A percentile compares a stretch with the other conserved stretches of the same genome.
Evolutionary conservation across 23 red algal species (phyloP).

Genomic region (Agarophyton chilense): DNA sequence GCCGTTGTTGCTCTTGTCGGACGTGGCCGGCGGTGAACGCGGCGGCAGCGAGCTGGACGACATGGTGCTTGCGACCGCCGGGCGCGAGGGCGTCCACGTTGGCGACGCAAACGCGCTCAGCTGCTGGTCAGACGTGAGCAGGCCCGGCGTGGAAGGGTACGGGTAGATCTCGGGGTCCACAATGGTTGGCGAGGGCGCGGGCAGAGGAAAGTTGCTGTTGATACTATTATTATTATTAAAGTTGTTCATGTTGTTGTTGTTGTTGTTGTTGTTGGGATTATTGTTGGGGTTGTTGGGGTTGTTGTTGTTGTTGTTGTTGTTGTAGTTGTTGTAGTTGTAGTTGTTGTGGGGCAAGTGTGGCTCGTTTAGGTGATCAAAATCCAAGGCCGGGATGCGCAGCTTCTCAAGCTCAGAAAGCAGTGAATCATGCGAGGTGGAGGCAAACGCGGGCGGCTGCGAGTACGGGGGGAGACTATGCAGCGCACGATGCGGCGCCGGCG

Average conservation of each 20-base stretch:
- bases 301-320: constrained; percentile 13
- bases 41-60: constrained; percentile 40
- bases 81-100: constrained; percentile 33
- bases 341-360: neutral
- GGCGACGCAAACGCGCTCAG: constrained; percentile 40
- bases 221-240: neutral
- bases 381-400: constrained; percentile 43
- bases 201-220: constrained; percentile 27
- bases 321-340: neutral
- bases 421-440: constrained; percentile 1
- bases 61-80: constrained; percentile 2
- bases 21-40: constrained; percentile 25
- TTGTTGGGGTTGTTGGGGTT: neutral
- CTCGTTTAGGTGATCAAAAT: constrained; percentile 55
- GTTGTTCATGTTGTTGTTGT: neutral
- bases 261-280: neutral
- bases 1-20: neutral
- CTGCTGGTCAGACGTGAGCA: constrained; percentile 36
- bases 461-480: neutral
- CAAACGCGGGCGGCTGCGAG: neutral
- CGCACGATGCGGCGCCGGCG: neutral
- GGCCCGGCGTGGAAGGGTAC: constrained; percentile 38
- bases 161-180: constrained; percentile 66
- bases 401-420: constrained; percentile 29
- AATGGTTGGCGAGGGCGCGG: constrained; percentile 46